Percentiles rank a stretch among this genome's conserved stretches.
phyloP scores from a whole-genome alignment of 306 rosid genomes.

The Casuarina cunninghamiana region DNA sequence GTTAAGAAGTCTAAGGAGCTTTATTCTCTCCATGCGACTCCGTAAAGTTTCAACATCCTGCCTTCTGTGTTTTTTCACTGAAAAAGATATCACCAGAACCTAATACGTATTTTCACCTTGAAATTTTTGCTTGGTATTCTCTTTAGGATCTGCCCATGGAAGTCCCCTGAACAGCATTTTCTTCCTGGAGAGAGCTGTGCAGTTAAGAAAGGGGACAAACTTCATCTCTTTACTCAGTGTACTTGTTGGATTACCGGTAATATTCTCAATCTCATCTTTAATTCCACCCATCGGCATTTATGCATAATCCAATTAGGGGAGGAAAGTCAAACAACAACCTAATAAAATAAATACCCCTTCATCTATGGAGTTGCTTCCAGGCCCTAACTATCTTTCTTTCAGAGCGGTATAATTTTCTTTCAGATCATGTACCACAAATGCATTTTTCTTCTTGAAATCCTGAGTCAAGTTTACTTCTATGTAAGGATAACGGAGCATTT shows the following conservation, averaged over 20 bases:
- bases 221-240: constrained; percentile 77
- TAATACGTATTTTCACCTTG: not conserved
- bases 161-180: constrained; percentile 30
- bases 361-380: constrained; percentile 1
- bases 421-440: not conserved
- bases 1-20: no score
- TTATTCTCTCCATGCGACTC: not conserved
- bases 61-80: not conserved
- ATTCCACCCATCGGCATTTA: not conserved
- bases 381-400: not conserved
- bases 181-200: constrained; percentile 38
- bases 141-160: constrained; percentile 79
- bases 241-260: constrained; percentile 86
- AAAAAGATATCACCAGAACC: not conserved
- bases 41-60: not conserved
- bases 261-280: constrained; percentile 14
- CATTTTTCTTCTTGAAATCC: not conserved
- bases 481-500: constrained; percentile 73
- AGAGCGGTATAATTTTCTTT: no score
- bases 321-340: not conserved
- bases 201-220: constrained; percentile 54
- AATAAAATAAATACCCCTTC: constrained; percentile 1
- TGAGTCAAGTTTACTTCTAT: constrained; percentile 10
- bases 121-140: constrained; percentile 14
- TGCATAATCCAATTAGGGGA: not conserved